Evolutionary conservation across 108 stramenopile genomes (phyloP).

Genomic region (Hondaea fermentalgiana): DNA sequence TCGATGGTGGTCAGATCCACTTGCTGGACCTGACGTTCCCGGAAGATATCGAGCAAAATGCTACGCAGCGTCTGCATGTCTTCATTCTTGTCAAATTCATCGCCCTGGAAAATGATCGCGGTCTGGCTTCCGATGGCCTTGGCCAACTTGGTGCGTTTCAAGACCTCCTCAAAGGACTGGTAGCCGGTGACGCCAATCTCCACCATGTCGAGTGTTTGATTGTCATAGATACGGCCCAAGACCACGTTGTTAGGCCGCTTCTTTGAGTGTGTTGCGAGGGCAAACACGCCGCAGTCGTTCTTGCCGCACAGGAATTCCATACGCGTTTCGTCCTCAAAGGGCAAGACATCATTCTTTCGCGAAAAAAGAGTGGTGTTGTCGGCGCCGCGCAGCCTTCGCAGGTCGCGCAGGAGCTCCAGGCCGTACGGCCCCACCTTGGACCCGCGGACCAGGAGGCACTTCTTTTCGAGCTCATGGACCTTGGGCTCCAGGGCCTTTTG

Average conservation of each 20-base stretch:
- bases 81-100: constrained; percentile 69
- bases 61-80: constrained; percentile 67
- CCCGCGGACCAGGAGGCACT: not conserved
- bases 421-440: not conserved
- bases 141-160: not conserved
- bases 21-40: constrained; percentile 81
- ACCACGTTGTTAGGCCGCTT: constrained; percentile 96
- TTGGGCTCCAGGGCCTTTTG: not conserved
- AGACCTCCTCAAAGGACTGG: constrained; percentile 65
- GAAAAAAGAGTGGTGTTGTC: constrained; percentile 29
- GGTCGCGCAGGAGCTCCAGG: not conserved
- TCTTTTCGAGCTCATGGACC: not conserved
- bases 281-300: constrained; percentile 87
- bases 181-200: constrained; percentile 81
- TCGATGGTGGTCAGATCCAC: constrained; percentile 77
- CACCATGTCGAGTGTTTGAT: constrained; percentile 89
- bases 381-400: not conserved
- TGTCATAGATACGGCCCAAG: constrained; percentile 88
- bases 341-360: constrained; percentile 41
- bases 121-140: not conserved
- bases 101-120: constrained; percentile 70
- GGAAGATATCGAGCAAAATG: constrained; percentile 84
- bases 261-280: constrained; percentile 86
- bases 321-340: constrained; percentile 47
- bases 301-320: constrained; percentile 60